Evolutionary conservation across 2,329 filamentous ascomycete genomes (phyloP), one percentile per base, ranked within the genome.

Genomic region (Aspergillus tubingensis): DNA sequence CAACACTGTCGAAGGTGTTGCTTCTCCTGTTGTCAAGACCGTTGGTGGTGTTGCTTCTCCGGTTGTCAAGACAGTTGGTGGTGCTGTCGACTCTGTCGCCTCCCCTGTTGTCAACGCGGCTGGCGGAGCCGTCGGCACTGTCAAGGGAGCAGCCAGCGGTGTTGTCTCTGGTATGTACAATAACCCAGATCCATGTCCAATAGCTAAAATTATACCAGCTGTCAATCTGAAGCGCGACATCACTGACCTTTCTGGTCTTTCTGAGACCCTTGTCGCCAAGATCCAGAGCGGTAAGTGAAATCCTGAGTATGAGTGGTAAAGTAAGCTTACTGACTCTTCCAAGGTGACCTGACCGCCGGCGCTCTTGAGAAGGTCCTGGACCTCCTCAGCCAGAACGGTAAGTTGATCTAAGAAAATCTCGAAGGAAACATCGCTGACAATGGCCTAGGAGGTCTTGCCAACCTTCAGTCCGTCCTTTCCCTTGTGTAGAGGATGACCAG

Each of bases 211-310:
- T n/a, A 19, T 48, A 19, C 43, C 39, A 65, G 59, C 39, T 13
- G 25, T 61, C 41, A 53, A 53, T 25, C 19, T 41, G 15, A 57
- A 48, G 39, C 58, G 56, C 13, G 44, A 58, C 19, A 48, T 54
- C 7, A 61, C 60, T 11, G 59, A 65, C 39, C 61, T 67, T 21
- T 62, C 61, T 48, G 52, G 7, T 39, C 69, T 67, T 19, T 64
- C 62, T 8, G 52, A 65, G 3, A 59, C 21, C 52, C 54, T 66
- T 27, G 41, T 67, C 36, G 48, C 13, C 56, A 53, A 60, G 17
- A 27, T 64, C 32, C 55, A 65, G 59, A 60, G 43, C 36, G 61
- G 64, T 57, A 54, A 61, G 54, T 48, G 23, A 55, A 41, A 32
- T 17, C 13, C 27, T 36, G n/a, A 32, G 30, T 43, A 47, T 39